A percentile compares a stretch with the other conserved stretches of the same genome.
phyloP scores from a whole-genome alignment of 345 rosid genomes.

The Hibiscus mutabilis region DNA sequence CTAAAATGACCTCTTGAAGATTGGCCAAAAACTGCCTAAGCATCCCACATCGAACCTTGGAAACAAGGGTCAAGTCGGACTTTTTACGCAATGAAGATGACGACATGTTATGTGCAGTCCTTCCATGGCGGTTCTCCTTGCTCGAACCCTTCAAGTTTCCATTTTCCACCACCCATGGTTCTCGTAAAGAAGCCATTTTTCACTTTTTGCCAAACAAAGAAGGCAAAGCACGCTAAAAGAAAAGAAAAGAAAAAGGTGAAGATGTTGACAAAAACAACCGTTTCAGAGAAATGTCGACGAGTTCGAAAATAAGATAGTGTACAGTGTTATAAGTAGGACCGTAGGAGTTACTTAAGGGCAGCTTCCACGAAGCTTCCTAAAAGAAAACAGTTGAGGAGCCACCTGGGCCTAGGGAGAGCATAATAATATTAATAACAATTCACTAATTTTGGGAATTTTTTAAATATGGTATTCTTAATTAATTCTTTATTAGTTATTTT shows the following conservation, averaged over 20 bases:
- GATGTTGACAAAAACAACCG: neutral
- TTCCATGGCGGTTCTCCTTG: conserved; percentile 59
- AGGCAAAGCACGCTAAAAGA: no score
- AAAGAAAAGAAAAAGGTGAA: neutral
- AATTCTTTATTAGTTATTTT: no score
- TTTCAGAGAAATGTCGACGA: neutral
- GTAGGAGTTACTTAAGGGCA: neutral
- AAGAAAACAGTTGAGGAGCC: neutral
- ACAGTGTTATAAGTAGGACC: neutral
- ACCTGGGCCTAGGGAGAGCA: neutral
- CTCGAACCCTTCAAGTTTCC: conserved; percentile 47
- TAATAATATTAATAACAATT: neutral
- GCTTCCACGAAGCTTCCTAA: conserved; percentile 4
- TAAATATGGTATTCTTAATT: no score
- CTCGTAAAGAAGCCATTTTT: conserved; percentile 31
- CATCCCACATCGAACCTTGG: conserved; percentile 44
- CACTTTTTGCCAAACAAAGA: no score
- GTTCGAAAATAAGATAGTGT: neutral
- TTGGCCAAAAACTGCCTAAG: conserved; percentile 47
- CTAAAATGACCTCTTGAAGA: conserved; percentile 80
- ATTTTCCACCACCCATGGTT: conserved; percentile 47
- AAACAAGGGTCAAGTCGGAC: conserved; percentile 63
- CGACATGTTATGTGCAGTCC: conserved; percentile 85
- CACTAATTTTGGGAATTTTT: no score
- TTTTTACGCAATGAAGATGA: conserved; percentile 78